A percentile compares a stretch with the other conserved stretches of the same genome.
Conservation (phyloP, 2,329 filamentous ascomycete genomes). For the Lomentospora prolificans region DNA sequence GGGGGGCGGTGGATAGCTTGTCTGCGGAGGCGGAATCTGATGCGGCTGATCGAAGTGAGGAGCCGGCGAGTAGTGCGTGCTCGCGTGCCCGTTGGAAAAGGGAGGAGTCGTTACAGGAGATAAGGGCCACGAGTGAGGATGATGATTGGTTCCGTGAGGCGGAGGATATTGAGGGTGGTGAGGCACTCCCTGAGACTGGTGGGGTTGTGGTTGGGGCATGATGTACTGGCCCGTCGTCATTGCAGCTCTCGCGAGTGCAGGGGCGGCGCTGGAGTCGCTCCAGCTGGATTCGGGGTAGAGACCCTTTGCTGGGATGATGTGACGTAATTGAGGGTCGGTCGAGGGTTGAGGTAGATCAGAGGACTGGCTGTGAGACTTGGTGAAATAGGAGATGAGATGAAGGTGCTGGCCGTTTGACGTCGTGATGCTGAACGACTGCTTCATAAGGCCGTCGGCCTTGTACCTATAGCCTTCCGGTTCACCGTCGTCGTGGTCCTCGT, state of each 20-base stretch:
- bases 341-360: conserved; percentile 72
- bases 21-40: conserved; percentile 16
- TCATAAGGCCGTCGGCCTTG: conserved; percentile 96
- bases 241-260: conserved; percentile 68
- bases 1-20: conserved; percentile 19
- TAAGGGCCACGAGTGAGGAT: conserved; percentile 38
- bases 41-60: conserved; percentile 9
- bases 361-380: conserved; percentile 59
- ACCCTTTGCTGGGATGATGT: conserved; percentile 80
- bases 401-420: conserved; percentile 82
- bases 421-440: conserved; percentile 98
- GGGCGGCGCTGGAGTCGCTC: conserved; percentile 71
- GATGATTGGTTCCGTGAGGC: conserved; percentile 19
- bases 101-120: conserved; percentile 46
- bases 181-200: conserved; percentile 22
- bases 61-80: conserved; percentile 27
- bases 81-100: conserved; percentile 19
- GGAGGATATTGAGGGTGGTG: conserved; percentile 16
- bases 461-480: conserved; percentile 89
- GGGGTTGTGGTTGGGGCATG: conserved; percentile 10
- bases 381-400: conserved; percentile 96
- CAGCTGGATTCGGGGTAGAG: conserved; percentile 97
- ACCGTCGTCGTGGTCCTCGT: conserved; percentile 75
- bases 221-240: conserved; percentile 39
- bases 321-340: conserved; percentile 66